phyloP scores from a whole-genome alignment of 2,329 filamentous ascomycete species.

The Capronia coronata region DNA sequence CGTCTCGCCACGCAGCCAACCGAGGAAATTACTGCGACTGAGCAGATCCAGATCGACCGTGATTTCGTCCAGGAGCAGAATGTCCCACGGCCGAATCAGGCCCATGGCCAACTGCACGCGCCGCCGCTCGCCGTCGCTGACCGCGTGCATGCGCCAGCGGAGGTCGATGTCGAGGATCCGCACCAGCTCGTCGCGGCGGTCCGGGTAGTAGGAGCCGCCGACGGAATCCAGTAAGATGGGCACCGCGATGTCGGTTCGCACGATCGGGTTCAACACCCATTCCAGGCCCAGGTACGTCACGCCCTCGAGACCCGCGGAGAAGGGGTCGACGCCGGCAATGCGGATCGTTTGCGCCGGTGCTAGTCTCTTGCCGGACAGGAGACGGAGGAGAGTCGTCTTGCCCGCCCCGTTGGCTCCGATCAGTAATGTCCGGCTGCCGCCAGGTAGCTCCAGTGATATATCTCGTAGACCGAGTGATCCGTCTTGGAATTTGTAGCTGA shows the following conservation, averaged over 20 bases:
- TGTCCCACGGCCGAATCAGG: constrained; percentile 79
- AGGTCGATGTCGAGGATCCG: constrained; percentile 85
- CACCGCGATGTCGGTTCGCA: constrained; percentile 90
- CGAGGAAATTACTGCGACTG: constrained; percentile 74
- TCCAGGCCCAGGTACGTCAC: constrained; percentile 96
- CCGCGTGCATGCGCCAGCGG: constrained; percentile 90
- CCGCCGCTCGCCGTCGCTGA: constrained; percentile 84
- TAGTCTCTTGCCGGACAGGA: constrained; percentile 91
- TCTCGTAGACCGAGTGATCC: constrained; percentile 69
- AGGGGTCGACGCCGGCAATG: constrained; percentile 81
- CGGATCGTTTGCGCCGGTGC: constrained; percentile 67
- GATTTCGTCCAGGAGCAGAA: constrained; percentile 89
- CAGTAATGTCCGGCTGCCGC: constrained; percentile 77
- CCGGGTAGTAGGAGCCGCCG: constrained; percentile 75
- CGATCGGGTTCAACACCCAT: constrained; percentile 96
- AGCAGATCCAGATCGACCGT: constrained; percentile 93
- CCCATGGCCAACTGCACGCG: constrained; percentile 96
- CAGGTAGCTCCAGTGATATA: constrained; percentile 68
- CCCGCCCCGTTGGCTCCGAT: constrained; percentile 95
- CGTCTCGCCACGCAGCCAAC: constrained; percentile 81
- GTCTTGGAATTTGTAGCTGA: constrained; percentile 87
- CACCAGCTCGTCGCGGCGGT: constrained; percentile 78
- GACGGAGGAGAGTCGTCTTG: constrained; percentile 91
- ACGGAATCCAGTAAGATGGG: constrained; percentile 76
- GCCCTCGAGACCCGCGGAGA: constrained; percentile 81